Evolutionary conservation across 1,284 basidiomycete species (phyloP).

Genomic region (Golubevia pallescens): DNA sequence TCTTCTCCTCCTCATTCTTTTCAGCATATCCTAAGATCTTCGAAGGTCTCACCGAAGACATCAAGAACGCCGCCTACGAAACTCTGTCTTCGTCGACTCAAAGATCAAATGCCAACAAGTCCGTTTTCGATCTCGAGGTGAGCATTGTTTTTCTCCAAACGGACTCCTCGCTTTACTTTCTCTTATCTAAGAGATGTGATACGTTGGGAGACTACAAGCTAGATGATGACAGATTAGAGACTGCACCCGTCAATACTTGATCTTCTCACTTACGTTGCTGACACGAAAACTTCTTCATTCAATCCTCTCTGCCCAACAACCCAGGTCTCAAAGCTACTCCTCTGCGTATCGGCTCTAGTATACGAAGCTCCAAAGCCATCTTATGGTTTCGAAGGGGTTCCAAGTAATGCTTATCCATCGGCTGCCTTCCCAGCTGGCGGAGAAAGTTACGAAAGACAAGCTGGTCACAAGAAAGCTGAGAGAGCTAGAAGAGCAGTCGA

Average conservation of each 20-base stretch:
- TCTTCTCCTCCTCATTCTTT: not conserved
- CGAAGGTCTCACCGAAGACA: constrained; percentile 38
- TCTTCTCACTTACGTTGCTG: too few species aligned
- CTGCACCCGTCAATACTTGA: too few species aligned
- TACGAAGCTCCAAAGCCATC: not conserved
- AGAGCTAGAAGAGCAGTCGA: constrained; percentile 16
- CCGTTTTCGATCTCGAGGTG: constrained; percentile 35
- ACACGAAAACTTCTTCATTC: too few species aligned
- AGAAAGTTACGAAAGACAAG: constrained; percentile 22
- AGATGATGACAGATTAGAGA: constrained; percentile 45
- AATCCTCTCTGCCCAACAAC: too few species aligned
- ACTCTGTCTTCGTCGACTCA: constrained; percentile 34
- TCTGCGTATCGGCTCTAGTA: not conserved
- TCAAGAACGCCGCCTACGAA: constrained; percentile 41
- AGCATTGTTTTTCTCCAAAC: constrained; percentile 7
- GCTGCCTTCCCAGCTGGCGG: constrained; percentile 12
- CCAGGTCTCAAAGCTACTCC: not conserved
- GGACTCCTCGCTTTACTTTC: not conserved
- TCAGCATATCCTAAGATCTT: constrained; percentile 64
- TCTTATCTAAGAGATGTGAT: too few species aligned
- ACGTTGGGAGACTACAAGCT: constrained; percentile 52
- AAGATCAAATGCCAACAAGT: constrained; percentile 18
- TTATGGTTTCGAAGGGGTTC: too few species aligned
- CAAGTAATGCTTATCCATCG: too few species aligned
- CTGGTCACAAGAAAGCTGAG: constrained; percentile 33